Percentiles rank a stretch among this genome's conserved stretches.
These are phyloP conservation scores for Boletus huronensis DNA, from an alignment of 768 basidiomycete species.

Conservation along the genomic window DNA sequence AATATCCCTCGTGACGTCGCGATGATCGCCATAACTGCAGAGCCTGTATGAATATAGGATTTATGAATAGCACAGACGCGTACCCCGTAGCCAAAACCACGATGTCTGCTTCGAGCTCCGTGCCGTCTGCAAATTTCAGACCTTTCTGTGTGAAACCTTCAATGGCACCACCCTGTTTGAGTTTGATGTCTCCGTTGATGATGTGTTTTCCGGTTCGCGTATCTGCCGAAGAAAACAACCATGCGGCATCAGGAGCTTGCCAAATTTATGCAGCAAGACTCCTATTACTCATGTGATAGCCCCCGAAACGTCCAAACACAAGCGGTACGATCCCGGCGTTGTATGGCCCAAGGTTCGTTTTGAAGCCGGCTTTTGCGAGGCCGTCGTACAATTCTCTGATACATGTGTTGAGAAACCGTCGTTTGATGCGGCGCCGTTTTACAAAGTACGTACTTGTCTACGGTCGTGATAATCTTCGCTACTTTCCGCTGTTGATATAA, in stretches of 20 bases:
- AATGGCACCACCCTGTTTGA: conserved; percentile 37
- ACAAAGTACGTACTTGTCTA: neutral
- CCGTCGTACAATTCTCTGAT: conserved; percentile 32
- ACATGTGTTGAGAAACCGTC: neutral
- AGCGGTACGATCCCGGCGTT: conserved; percentile 31
- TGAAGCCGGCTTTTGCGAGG: conserved; percentile 32
- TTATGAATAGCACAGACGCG: neutral
- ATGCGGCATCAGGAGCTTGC: neutral
- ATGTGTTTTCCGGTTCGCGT: conserved; percentile 38
- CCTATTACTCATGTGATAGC: conserved; percentile 29
- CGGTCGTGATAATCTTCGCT: neutral
- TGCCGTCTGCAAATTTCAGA: conserved; percentile 21
- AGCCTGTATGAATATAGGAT: neutral
- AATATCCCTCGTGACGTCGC: conserved; percentile 36
- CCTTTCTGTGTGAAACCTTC: conserved; percentile 22
- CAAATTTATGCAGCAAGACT: neutral
- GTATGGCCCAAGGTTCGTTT: conserved; percentile 28
- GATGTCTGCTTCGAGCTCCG: conserved; percentile 19
- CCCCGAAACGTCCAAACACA: conserved; percentile 25
- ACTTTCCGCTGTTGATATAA: conserved; percentile 5
- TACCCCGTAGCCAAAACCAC: conserved; percentile 23
- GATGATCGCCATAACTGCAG: conserved; percentile 41
- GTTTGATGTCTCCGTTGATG: conserved; percentile 41
- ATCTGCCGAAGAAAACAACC: conserved; percentile 5
- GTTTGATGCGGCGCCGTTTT: neutral